These are phyloP conservation scores for Pseudogymnoascus sp. DNA, from an alignment of 2,329 filamentous ascomycete genomes.

Conservation along the genomic window DNA sequence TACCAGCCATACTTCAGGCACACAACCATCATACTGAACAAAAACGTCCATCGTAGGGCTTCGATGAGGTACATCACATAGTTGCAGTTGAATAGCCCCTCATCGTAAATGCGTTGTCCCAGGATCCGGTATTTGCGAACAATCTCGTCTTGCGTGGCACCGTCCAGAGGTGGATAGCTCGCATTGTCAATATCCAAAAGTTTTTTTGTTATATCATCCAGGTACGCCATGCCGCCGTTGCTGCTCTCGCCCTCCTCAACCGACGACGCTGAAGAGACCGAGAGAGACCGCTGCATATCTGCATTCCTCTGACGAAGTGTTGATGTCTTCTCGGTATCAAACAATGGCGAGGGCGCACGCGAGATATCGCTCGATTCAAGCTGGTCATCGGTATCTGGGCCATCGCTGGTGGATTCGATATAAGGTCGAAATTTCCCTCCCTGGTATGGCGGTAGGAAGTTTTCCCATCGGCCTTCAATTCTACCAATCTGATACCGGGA, in stretches of 20 bases:
- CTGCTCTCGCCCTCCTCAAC: slow-evolving; percentile 37
- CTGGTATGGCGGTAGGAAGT: slow-evolving; percentile 87
- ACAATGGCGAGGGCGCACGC: slow-evolving; percentile 28
- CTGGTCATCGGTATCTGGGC: slow-evolving; percentile 22
- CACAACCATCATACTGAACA: slow-evolving; percentile 55
- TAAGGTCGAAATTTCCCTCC: slow-evolving; percentile 66
- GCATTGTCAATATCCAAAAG: slow-evolving; percentile 68
- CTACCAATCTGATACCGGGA: slow-evolving; percentile 73
- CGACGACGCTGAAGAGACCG: slow-evolving; percentile 53
- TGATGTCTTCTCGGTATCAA: slow-evolving; percentile 22
- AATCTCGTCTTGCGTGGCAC: slow-evolving; percentile 65
- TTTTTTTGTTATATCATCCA: slow-evolving; percentile 66
- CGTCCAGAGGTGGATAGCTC: slow-evolving; percentile 74
- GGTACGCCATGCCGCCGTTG: slow-evolving; percentile 52
- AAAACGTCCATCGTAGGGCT: slow-evolving; percentile 58
- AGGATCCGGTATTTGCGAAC: slow-evolving; percentile 75
- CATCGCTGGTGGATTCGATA: slow-evolving; percentile 27
- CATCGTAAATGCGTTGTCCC: slow-evolving; percentile 60
- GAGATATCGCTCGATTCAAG: slow-evolving; percentile 21
- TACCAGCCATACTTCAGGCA: slow-evolving; percentile 61
- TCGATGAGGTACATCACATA: slow-evolving; percentile 76
- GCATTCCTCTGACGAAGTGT: slow-evolving; percentile 18
- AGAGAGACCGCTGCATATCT: slow-evolving; percentile 36
- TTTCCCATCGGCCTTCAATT: slow-evolving; percentile 74
- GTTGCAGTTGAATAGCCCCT: slow-evolving; percentile 76